Evolutionary conservation across 1,284 basidiomycete species (phyloP).

Genomic region (Naganishia albida): DNA sequence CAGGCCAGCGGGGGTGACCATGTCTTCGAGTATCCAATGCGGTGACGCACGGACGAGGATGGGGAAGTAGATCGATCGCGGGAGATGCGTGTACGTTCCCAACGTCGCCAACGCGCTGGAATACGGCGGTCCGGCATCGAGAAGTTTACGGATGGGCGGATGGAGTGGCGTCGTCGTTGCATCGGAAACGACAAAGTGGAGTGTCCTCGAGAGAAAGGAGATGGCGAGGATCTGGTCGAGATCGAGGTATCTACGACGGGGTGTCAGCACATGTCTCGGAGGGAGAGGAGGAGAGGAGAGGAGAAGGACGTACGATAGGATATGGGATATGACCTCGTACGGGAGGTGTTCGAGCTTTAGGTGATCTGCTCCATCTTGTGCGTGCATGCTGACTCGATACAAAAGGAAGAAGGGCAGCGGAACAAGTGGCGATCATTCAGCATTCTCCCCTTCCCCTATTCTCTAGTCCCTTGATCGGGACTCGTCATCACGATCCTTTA

Average conservation of each 20-base stretch:
- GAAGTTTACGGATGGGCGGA: constrained; percentile 33
- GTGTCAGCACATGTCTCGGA: not conserved
- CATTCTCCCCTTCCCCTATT: too few species aligned
- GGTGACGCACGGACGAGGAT: constrained; percentile 44
- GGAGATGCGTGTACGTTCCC: constrained; percentile 40
- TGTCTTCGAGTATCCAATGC: constrained; percentile 47
- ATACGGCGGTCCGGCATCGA: constrained; percentile 43
- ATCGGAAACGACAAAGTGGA: constrained; percentile 39
- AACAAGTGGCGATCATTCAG: too few species aligned
- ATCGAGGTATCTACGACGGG: constrained; percentile 39
- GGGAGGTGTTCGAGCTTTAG: constrained; percentile 4
- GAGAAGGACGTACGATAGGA: not conserved
- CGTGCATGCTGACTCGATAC: too few species aligned
- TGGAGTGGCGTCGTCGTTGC: constrained; percentile 46
- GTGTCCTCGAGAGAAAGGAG: constrained; percentile 40
- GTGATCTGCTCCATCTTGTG: not conserved
- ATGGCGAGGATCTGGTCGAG: constrained; percentile 42
- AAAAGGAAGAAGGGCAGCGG: too few species aligned
- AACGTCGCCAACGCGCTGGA: constrained; percentile 40
- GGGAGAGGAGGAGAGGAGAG: not conserved
- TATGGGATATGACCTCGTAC: constrained; percentile 7
- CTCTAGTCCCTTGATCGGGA: too few species aligned
- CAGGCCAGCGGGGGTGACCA: constrained; percentile 43
- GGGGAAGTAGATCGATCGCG: constrained; percentile 43
- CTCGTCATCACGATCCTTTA: constrained; percentile 4